Percentiles rank a stretch among this genome's conserved stretches.
These are phyloP conservation scores for Vaccinium corymbosum DNA, from an alignment of 148 eudicot genomes.

Conservation along the genomic window DNA sequence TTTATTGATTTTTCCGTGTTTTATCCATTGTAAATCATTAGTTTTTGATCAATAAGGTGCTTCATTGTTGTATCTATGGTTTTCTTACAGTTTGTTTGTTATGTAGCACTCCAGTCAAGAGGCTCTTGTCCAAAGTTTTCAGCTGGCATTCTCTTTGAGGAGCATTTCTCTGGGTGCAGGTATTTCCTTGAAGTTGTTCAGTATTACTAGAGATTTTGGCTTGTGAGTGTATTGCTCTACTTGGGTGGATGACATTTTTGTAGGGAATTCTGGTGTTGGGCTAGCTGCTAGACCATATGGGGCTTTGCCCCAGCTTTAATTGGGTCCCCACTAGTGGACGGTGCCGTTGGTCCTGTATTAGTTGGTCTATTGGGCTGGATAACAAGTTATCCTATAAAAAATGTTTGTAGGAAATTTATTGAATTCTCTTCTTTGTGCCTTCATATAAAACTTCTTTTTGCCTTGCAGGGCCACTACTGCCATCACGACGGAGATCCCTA, in stretches of 20 bases:
- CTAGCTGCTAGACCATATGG: background rate
- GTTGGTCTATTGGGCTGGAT: background rate
- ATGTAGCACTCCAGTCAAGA: conserved; percentile 53
- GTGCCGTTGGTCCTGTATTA: background rate
- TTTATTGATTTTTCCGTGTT: background rate
- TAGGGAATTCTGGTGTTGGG: background rate
- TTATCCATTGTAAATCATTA: conserved; percentile 10
- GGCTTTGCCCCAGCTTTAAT: background rate
- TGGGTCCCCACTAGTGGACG: background rate
- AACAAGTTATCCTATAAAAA: background rate
- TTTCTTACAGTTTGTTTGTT: conserved; percentile 10
- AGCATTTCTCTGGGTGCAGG: conserved; percentile 56
- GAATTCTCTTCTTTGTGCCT: background rate
- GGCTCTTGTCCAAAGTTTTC: conserved; percentile 57
- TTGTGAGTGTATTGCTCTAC: background rate
- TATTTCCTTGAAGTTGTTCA: conserved; percentile 1
- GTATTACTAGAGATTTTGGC: background rate
- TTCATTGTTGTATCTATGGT: background rate
- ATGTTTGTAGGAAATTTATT: background rate
- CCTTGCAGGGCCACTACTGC: conserved; percentile 46
- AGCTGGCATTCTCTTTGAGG: conserved; percentile 58
- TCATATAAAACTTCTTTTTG: background rate
- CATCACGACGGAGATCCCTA: conserved; percentile 51
- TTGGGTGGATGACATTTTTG: background rate
- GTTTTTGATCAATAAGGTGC: background rate